Base-by-base conservation (phyloP, 2,329 filamentous ascomycete genomes). In the Phialocephala subalpina region DNA sequence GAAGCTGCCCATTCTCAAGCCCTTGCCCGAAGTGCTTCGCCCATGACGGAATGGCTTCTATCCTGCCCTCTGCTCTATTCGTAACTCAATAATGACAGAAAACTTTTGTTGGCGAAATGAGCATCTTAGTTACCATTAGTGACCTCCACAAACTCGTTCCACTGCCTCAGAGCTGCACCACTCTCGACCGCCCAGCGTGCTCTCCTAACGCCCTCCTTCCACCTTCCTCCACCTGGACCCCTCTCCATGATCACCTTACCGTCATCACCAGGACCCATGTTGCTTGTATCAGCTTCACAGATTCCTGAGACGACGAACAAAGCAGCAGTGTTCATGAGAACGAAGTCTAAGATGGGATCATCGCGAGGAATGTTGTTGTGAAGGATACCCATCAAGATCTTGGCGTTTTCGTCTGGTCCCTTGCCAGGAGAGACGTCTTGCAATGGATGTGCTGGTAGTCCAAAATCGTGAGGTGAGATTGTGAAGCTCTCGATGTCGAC, bases 141-240 rank as follows among this genome's bases (percentile, higher is more conserved):
- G 38, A 92, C 88, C 66, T 95, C 87, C 42, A 97, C 94, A 80
- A 97, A 98, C 25, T 84, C 84, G 64, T 89, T 84, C 89, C 96
- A 95, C 80, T 94, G 90, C 76, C 84, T 90, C 84, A 92, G 89
- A n/a, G 95, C 93, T 77, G 90, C 89, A 56, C 95, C 94, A 77
- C 93, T 97, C 79, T 90, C 87, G 57, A 99, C 86, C 12, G 93
- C 93, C 92, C 93, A 97, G 73, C 91, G 88, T 18, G 96, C 96
- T 76, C 93, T 86, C 73, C 95, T 84, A 16, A 97, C 87, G 60
- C 95, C 96, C 77, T 97, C 95, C 82, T 97, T 99, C 96, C 96
- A 99, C 74, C 95, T 86, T 64, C 92, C 88, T 16, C 92, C 92
- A 12, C 91, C 94, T 5, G 94, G 94, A 0, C 96, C 95, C 57